Evolutionary conservation across 345 rosid species (phyloP), one percentile per base, ranked within the genome.

Genomic region (Gossypium longicalyx): DNA sequence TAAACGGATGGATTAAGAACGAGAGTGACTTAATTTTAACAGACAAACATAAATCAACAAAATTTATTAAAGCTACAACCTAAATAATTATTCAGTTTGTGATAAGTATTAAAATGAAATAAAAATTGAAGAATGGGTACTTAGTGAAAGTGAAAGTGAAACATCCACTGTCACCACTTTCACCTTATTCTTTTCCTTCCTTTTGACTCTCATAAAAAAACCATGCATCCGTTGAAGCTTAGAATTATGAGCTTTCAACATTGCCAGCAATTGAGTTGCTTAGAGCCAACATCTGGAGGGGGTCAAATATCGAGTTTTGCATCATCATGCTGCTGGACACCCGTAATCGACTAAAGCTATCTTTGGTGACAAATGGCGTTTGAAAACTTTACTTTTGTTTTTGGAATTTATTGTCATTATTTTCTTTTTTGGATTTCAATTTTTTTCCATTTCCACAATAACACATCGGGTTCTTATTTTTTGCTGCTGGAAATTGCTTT

Each of bases 151-250:
- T 34, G 38, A 34, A 34, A 34, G 38, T 34, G 38, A 34, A 34
- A 34, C 38, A 34, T 34, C 38, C 38, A 34, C 38, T 4, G 38
- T 15, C 1, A 85, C 83, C 9, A 84, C 38, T 70, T 52, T 70
- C 27, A 5, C 48, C 68, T 45, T 51, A n/a, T 19, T 11, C 29
- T 19, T 44, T 19, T 20, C 38, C 56, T 25, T n/a, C n/a, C 38
- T 29, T 4, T 29, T 29, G 38, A 29, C 34, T 12, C 9, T 20
- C 53, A 6, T 66, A 29, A 44, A 29, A 44, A 19, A 44, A 3
- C 8, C 0, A n/a, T 51, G 54, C 19, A 20, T 54, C 59, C 59
- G 19, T 2, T 19, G 59, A 54, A 54, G 59, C 19, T 54, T 19
- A 19, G 59, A 54, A 54, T 19, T 19, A 4, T 3, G 62, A 22